phyloP scores from a whole-genome alignment of 169 alveolate genomes.

The Plasmodium sp. region DNA sequence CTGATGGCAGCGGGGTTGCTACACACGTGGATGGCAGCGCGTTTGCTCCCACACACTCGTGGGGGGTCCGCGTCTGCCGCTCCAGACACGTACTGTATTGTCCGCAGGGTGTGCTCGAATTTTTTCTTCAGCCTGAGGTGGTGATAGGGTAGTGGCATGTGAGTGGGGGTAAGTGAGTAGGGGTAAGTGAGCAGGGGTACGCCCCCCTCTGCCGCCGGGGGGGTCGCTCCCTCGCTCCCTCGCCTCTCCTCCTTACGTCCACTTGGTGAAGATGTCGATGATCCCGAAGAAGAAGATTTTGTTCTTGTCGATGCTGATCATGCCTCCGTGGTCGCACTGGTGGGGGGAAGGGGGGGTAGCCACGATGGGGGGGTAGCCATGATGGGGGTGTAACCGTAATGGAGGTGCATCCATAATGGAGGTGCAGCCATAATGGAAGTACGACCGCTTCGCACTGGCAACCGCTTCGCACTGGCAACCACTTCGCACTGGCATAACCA shows the following conservation, averaged over 20 bases:
- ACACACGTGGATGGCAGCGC: neutral
- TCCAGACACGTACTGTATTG: slow-evolving; percentile 37
- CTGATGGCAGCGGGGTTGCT: neutral
- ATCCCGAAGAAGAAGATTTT: slow-evolving; percentile 80
- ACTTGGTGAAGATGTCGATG: slow-evolving; percentile 81
- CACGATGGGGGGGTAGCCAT: neutral
- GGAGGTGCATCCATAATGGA: neutral
- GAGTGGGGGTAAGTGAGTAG: neutral
- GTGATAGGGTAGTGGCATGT: neutral
- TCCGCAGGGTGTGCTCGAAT: slow-evolving; percentile 47
- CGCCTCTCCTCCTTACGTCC: slow-evolving; percentile 64
- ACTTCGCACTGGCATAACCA: no score
- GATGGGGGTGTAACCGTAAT: neutral
- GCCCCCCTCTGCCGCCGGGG: neutral
- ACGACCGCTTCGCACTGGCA: neutral
- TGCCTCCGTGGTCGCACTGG: slow-evolving; percentile 62
- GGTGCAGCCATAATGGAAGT: neutral
- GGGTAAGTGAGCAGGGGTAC: neutral
- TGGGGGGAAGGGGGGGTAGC: neutral
- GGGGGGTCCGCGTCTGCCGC: neutral
- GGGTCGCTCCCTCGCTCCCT: neutral
- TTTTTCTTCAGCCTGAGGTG: slow-evolving; percentile 38
- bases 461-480: no score
- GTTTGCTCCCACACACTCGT: neutral
- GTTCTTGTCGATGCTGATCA: slow-evolving; percentile 59